Evolutionary conservation across 345 rosid genomes (phyloP).

Genomic region (Citrus trifoliata): DNA sequence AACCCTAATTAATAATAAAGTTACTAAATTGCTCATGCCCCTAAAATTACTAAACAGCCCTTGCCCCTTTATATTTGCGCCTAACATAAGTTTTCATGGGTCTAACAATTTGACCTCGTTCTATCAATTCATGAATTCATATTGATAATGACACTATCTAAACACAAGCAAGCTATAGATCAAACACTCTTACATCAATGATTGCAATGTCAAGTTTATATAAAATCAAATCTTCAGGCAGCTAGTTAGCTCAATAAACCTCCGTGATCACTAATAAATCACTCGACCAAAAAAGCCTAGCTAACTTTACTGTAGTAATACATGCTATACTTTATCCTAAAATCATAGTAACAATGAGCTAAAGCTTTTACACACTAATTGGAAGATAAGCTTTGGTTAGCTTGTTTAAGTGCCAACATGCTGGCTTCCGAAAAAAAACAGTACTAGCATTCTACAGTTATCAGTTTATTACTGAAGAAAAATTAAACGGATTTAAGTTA

Average conservation of each 20-base stretch:
- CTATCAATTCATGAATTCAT: not conserved
- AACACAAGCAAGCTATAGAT: not conserved
- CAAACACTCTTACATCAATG: not conserved
- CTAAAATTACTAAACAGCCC: no score
- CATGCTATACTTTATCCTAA: not conserved
- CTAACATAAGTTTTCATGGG: no score
- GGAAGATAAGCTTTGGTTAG: not conserved
- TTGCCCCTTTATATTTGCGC: no score
- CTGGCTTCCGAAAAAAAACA: not conserved
- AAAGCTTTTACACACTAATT: not conserved
- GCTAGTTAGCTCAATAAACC: not conserved
- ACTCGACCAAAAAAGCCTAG: not conserved
- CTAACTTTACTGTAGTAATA: not conserved
- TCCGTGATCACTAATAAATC: not conserved
- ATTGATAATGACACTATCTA: not conserved
- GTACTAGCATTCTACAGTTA: no score
- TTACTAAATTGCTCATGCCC: no score
- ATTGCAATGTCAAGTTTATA: not conserved
- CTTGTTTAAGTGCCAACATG: not conserved
- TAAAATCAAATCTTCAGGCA: not conserved
- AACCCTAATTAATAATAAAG: no score
- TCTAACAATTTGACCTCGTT: not conserved
- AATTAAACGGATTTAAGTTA: not conserved
- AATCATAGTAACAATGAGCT: not conserved
- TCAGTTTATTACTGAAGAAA: no score